phyloP scores from a whole-genome alignment of 768 basidiomycete species.

The Lentinula detonsa region DNA sequence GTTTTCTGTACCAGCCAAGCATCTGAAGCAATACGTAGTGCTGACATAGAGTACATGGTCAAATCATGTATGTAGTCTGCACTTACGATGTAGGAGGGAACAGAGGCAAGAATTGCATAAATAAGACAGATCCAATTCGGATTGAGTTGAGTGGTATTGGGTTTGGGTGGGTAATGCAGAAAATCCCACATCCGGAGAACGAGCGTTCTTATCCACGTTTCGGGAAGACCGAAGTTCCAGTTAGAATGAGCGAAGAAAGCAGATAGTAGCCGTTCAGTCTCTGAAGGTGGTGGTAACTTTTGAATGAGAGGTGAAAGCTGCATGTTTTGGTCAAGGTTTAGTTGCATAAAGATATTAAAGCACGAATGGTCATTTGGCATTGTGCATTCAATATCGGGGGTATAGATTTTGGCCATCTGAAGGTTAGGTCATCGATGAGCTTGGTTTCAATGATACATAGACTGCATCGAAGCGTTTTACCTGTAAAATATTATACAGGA shows the following conservation, averaged over 20 bases:
- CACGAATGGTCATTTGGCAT: not conserved
- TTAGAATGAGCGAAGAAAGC: conserved; percentile 40
- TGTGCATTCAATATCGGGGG: not conserved
- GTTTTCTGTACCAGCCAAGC: conserved; percentile 29
- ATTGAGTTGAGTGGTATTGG: conserved; percentile 32
- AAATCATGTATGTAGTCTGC: conserved; percentile 13
- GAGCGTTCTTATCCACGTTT: conserved; percentile 39
- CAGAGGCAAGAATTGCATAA: conserved; percentile 41
- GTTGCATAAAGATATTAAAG: not conserved
- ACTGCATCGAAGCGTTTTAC: conserved; percentile 29
- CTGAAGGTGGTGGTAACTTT: conserved; percentile 8
- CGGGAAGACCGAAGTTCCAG: conserved; percentile 46
- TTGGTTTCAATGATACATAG: too few species aligned
- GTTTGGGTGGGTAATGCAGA: conserved; percentile 20
- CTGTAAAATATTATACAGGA: conserved; percentile 20
- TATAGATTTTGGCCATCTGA: not conserved
- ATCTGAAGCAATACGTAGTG: conserved; percentile 40
- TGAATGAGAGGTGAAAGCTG: conserved; percentile 32
- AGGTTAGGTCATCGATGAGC: not conserved
- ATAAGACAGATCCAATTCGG: conserved; percentile 45
- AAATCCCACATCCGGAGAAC: conserved; percentile 41
- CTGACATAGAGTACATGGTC: conserved; percentile 38
- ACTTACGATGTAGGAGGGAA: conserved; percentile 15
- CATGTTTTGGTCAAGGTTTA: conserved; percentile 23
- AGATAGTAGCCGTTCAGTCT: conserved; percentile 10